Conservation (phyloP, 768 basidiomycete species). For the Boletus speciosus region DNA sequence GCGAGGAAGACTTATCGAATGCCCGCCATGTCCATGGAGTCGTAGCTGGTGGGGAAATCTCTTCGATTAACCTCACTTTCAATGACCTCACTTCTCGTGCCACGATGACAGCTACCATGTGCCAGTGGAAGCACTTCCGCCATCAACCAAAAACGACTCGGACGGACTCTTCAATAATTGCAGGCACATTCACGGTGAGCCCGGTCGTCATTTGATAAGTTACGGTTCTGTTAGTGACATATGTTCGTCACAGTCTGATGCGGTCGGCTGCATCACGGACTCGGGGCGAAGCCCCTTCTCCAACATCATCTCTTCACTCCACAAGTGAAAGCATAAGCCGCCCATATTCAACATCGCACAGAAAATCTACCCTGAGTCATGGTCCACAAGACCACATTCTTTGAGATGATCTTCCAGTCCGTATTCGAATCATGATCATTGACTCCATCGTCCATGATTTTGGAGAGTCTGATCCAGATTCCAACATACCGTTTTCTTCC, state of each 20-base stretch:
- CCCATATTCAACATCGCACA: neutral
- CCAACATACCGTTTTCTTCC: neutral
- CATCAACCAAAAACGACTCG: neutral
- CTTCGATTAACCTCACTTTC: neutral
- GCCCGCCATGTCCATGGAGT: neutral
- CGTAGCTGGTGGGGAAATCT: neutral
- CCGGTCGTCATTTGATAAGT: neutral
- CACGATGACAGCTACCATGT: neutral
- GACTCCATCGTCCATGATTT: constrained; percentile 4
- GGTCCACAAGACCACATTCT: neutral
- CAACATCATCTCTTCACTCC: neutral
- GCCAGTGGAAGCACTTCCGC: neutral
- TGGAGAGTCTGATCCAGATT: neutral
- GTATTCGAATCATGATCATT: constrained; percentile 9
- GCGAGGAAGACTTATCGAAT: neutral
- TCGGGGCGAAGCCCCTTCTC: neutral
- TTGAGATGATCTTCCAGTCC: constrained; percentile 8
- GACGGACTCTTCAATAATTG: neutral
- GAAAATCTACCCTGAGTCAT: neutral
- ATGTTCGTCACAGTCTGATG: no score
- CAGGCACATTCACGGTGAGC: neutral
- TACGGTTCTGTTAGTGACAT: neutral
- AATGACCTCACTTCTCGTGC: neutral
- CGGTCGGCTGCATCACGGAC: no score
- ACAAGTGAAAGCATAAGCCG: neutral